Base-by-base conservation (phyloP, 2,329 filamentous ascomycete genomes). In the Paramyrothecium roridum region DNA sequence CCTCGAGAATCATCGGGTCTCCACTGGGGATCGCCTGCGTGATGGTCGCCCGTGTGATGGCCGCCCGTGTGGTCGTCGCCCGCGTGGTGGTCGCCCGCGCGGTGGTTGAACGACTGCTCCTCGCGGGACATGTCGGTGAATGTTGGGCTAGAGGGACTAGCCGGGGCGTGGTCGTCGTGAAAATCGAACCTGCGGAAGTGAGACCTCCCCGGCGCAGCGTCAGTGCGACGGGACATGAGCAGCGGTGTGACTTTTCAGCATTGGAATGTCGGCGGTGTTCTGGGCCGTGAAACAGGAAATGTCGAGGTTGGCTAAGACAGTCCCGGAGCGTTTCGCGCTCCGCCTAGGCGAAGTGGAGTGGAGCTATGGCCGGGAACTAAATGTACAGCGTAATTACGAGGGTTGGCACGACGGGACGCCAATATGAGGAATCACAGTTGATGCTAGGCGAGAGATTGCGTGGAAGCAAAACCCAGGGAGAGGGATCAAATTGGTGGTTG, bases 171-270 rank as follows among this genome's bases (percentile, higher is more conserved):
- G 48, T 64, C 60, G 23, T 66, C 58, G n/a, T 63, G 58, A 43
- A 60, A 58, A 26, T 59, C 62, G 20, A 63, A 48, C 47, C 56
- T 55, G 55, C 54, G 56, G 33, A 52, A 48, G 19, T 57, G 54
- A 40, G 59, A 57, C 53, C 55, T 54, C 49, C 59, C 58, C 52
- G 58, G 54, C 47, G 57, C 59, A 54, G 59, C 57, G 53, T 65
- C 59, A 53, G 61, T 61, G 50, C 57, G 64, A 61, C 61, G 60
- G 57, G 63, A 61, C 68, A 71, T 71, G 51, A 19, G 61, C 57
- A 60, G 58, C 48, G 53, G 52, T 45, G 53, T 54, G 51, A 19
- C 22, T 59, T 54, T 57, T 61, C 60, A 59, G 60, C 67, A 70
- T 69, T 57, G 63, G 60, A 56, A 59, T 53, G 54, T 52, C 37